Base-by-base conservation (phyloP, 345 rosid species). In the Lumnitzera racemosa region DNA sequence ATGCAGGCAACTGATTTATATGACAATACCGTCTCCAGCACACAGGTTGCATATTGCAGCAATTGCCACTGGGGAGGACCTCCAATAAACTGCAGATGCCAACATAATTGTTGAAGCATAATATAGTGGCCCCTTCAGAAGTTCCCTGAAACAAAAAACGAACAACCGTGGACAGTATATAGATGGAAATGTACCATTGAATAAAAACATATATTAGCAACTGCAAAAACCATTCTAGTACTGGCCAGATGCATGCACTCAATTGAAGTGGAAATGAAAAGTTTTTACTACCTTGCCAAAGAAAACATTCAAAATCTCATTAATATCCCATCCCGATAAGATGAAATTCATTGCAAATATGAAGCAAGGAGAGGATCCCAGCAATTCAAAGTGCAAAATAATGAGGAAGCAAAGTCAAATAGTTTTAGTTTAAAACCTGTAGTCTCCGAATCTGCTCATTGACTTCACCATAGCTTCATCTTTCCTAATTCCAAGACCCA, bases 381-480 rank as follows among this genome's bases (percentile, higher is more conserved):
- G 11, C 53, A 36, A 57, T 49, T 23, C 8, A 25, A 12, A 17
- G 4, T 43, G 27, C 54, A 61, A 56, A 16, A 59, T 51, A 23
- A 25, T 51, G 12, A 23, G 11, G 15, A 16, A 13, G 51, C 20
- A 49, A 49, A 23, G 52, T 36, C 15, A 46, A 24, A 25, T 49
- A 48, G 55, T 54, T 43, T 12, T 11, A 59, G 50, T 31, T 53
- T 51, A 52, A 49, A 67, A 90, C 99, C 99, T 88, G 80, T 65
- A 76, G 65, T 94, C 85, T 62, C 99, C 97, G 47, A 74, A 77
- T 84, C 99, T 83, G 78, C 97, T 86, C 96, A 90, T 94, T 58
- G 99, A 88, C 86, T 88, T 86, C 67, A 90, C 90, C 0, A 78
- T 86, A 63, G 87, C 95, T 78, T 88, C 89, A 68, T 90, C 89